Evolutionary conservation across 164 flowering plant species (phyloP), one percentile per base, ranked within the genome.

Genomic region (Magnolia kwangsiensis): DNA sequence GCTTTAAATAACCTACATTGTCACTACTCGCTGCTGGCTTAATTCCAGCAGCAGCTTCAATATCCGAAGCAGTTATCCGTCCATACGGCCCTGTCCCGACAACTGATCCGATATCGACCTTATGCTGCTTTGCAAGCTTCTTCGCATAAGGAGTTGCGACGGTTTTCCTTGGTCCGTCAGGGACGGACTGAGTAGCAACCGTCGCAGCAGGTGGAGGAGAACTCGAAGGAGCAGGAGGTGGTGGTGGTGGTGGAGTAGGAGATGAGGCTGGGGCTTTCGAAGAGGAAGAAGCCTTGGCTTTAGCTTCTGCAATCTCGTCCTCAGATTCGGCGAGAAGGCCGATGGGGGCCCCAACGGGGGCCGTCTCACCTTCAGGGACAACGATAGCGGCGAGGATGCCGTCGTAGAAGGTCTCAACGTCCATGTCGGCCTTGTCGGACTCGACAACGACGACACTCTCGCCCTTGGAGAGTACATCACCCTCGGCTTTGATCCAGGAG

Each of bases 361-460:
- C 98, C 1, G 87, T 74, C 71, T 92, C 91, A 4, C 97, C 98
- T 27, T 91, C 97, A 19, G 76, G 79, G 73, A 94, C 96, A 9
- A 94, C 97, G 71, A 94, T 92, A 2, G 93, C 98, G 27, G 97
- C 97, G 68, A 94, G 89, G 45, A 92, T 91, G 27, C 97, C 98
- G 51, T 91, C 97, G 69, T 94, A 89, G 86, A 94, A 94, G 11
- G 97, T 92, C 85, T 94, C 98, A 61, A 94, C 97, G 65, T 94
- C 98, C 98, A 94, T 92, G 78, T 94, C 98, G 55, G 98, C 97
- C 83, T 94, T 92, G 78, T 92, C 98, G 61, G 98, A 94, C 78
- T 94, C 98, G 21, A 94, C 98, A 31, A 94, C 98, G 58, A 94
- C 98, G 72, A 92, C 98, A 76, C 96, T 87, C 74, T 94, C 97